A percentile compares a stretch with the other conserved stretches of the same genome.
These are phyloP conservation scores for Citrus maxima DNA, from an alignment of 345 rosid genomes.

Conservation along the genomic window DNA sequence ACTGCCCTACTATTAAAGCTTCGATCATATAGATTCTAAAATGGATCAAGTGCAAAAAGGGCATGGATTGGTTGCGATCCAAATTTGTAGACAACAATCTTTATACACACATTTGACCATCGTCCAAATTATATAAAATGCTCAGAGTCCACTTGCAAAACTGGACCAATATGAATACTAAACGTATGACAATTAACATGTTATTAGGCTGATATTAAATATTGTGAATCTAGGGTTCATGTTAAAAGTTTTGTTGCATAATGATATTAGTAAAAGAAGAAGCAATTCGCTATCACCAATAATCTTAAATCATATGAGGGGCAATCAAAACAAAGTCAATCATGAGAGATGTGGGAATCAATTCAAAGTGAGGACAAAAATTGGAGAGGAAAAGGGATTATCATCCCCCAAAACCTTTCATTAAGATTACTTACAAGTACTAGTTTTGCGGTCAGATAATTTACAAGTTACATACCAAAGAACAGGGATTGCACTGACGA, in stretches of 20 bases:
- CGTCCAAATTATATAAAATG: neutral
- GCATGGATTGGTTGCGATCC: neutral
- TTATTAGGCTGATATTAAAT: neutral
- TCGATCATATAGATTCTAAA: neutral
- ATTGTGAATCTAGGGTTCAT: neutral
- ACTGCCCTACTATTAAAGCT: neutral
- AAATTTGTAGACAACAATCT: neutral
- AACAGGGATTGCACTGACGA: neutral
- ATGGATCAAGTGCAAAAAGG: neutral
- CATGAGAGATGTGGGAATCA: neutral
- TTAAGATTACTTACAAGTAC: neutral
- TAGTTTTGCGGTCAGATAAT: neutral
- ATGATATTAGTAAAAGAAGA: neutral
- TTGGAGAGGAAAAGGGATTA: neutral
- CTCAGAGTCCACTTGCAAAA: neutral
- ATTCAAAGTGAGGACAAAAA: neutral
- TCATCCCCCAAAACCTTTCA: neutral
- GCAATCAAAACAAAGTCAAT: neutral
- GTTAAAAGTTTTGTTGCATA: neutral
- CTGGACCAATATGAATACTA: neutral
- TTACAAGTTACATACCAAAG: slow-evolving; percentile 1
- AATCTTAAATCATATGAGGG: neutral
- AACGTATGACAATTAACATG: neutral
- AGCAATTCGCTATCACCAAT: neutral
- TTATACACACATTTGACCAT: neutral